A percentile compares a stretch with the other conserved stretches of the same genome.
phyloP scores from a whole-genome alignment of 805 yeast genomes.

The Candida ipomoeae region DNA sequence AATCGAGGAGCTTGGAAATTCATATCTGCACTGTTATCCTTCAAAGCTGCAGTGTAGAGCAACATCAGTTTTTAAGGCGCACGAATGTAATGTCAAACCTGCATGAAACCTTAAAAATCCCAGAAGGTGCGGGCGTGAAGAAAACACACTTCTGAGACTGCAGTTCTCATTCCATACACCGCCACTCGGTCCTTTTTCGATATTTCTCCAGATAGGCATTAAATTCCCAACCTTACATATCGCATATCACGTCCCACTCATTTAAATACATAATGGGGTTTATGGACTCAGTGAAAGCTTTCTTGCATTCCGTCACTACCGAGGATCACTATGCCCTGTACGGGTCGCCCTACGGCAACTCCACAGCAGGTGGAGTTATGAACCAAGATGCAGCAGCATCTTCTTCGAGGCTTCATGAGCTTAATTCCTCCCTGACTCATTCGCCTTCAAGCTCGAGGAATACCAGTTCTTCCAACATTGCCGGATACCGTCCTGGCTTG shows the following conservation, averaged over 20 bases:
- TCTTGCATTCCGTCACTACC: conserved; percentile 50
- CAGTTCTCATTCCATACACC: background rate
- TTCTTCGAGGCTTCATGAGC: conserved; percentile 34
- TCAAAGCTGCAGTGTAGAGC: background rate
- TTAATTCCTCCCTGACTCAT: conserved; percentile 28
- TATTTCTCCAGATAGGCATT: background rate
- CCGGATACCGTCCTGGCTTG: conserved; percentile 40
- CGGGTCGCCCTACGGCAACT: conserved; percentile 27
- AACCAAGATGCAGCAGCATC: conserved; percentile 19
- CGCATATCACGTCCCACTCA: background rate
- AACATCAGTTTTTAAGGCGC: background rate
- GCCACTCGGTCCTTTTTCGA: background rate
- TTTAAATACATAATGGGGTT: conserved; percentile 29
- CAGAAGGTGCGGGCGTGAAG: conserved; percentile 1
- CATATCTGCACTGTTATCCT: background rate
- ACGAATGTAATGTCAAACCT: conserved; percentile 1
- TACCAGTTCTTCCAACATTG: conserved; percentile 17
- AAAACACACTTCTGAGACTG: background rate
- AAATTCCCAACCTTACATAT: background rate
- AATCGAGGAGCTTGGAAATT: background rate
- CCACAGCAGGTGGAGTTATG: conserved; percentile 17
- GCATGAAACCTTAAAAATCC: background rate
- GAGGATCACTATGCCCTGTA: conserved; percentile 58
- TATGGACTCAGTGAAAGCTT: conserved; percentile 35
- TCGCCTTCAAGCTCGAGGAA: conserved; percentile 25